Evolutionary conservation across 2,329 filamentous ascomycete species (phyloP).

Genomic region (Colletotrichum aenigma): DNA sequence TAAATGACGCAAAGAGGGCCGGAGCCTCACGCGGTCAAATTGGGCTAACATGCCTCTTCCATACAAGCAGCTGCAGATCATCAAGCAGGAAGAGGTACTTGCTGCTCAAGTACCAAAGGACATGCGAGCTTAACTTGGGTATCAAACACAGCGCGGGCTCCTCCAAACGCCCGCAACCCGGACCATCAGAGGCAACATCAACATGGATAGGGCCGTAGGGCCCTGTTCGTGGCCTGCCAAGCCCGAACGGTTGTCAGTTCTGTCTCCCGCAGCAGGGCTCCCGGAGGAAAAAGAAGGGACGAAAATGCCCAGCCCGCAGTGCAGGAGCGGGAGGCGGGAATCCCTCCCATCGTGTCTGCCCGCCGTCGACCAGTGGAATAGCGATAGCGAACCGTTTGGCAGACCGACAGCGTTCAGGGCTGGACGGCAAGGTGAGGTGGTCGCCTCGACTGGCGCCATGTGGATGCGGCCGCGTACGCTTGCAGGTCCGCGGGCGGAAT

Average conservation of each 20-base stretch:
- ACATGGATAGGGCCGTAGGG: background rate
- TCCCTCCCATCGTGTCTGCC: background rate
- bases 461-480: slow-evolving; percentile 18
- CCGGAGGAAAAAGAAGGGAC: background rate
- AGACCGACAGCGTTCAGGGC: background rate
- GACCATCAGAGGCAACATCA: background rate
- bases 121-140: background rate
- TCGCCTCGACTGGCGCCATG: background rate
- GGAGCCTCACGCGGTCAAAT: background rate
- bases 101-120: background rate
- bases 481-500: slow-evolving; percentile 9
- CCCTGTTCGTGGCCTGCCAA: background rate
- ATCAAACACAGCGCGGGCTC: background rate
- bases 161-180: background rate
- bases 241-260: background rate
- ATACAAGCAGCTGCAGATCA: background rate
- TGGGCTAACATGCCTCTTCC: background rate
- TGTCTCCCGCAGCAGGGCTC: background rate
- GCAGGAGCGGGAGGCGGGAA: background rate
- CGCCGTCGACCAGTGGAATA: background rate
- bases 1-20: background rate
- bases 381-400: background rate
- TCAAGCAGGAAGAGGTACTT: background rate
- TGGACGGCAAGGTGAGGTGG: background rate
- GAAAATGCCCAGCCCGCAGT: background rate